Base-by-base conservation (phyloP, 1,139 yeast genomes). In the Scheffersomyces stambukii region DNA sequence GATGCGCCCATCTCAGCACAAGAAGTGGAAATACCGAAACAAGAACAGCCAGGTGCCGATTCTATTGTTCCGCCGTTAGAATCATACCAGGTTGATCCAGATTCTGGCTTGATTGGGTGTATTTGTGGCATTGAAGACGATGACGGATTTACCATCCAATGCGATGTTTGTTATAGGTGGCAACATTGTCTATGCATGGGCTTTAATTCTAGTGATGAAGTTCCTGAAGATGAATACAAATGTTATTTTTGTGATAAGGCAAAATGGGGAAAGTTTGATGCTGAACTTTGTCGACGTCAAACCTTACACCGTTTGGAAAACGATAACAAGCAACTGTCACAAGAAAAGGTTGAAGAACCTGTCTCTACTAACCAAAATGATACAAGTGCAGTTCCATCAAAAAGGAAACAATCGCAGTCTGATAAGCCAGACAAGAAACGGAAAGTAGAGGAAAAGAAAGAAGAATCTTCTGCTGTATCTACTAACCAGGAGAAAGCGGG, bases 101-200 rank as follows among this genome's bases (percentile, higher is more conserved):
- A 86, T 49, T 70, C 88, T 4, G 96, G 96, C 1, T 59, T 79
- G 2, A 89, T 89, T 32, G 86, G 96, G 3, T 89, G 98, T 58
- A 75, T 89, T 4, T 89, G 98, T 62, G 89, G 80, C 1, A 77
- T 70, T 41, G 86, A 80, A 33, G 95, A 89, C 41, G 97, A 89
- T 54, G 97, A 89, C 50, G 96, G 96, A 1, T 86, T 85, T 52
- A 88, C 96, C 1, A 83, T 89, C 37, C 96, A 88, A 54, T 89
- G 97, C 60, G 96, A 88, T 51, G 70, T 76, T 26, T 89, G 97
- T 54, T 81, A 75, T 54, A 75, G 95, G 38, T 89, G 96, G 96
- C 96, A 88, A 51, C 97, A 89, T 58, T 89, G 94, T 25, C 67
- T 76, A 14, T 89, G 97, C 57, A 86, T 85, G 75, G 84, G 83